These are phyloP conservation scores for Terana coerulea DNA, from an alignment of 768 basidiomycete species.

Conservation along the genomic window DNA sequence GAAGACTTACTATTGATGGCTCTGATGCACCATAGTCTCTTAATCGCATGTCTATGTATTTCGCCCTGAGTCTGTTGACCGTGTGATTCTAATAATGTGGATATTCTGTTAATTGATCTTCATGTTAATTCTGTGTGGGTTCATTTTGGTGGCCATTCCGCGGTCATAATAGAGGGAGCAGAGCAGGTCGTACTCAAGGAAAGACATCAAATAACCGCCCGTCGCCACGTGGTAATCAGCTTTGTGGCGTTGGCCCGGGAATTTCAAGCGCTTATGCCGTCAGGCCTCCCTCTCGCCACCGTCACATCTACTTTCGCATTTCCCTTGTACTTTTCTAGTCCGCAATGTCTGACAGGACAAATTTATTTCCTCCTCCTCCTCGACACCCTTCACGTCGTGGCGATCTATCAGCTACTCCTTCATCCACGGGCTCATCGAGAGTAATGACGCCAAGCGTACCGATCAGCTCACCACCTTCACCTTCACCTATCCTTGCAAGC, in stretches of 20 bases:
- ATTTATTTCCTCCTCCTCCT: conserved; percentile 1
- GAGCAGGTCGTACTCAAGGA: neutral
- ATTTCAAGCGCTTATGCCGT: neutral
- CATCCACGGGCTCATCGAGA: neutral
- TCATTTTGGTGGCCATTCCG: too few relatives aligned
- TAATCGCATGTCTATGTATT: too few relatives aligned
- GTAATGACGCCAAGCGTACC: neutral
- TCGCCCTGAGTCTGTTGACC: too few relatives aligned
- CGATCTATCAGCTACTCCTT: neutral
- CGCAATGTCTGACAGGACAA: neutral
- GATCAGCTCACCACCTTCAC: neutral
- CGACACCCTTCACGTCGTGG: neutral
- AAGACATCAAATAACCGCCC: neutral
- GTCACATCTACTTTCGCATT: neutral
- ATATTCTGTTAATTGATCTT: neutral
- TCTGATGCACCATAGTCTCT: too few relatives aligned
- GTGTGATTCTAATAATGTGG: too few relatives aligned
- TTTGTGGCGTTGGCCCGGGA: conserved; percentile 6
- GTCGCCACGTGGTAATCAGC: neutral
- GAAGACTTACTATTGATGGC: too few relatives aligned
- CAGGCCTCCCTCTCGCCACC: neutral
- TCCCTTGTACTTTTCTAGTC: too few relatives aligned
- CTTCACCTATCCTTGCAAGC: neutral
- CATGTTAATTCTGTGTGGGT: neutral
- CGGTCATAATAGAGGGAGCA: too few relatives aligned